These are phyloP conservation scores for Annulohypoxylon truncatum DNA, from an alignment of 2,329 filamentous ascomycete species.

Conservation along the genomic window DNA sequence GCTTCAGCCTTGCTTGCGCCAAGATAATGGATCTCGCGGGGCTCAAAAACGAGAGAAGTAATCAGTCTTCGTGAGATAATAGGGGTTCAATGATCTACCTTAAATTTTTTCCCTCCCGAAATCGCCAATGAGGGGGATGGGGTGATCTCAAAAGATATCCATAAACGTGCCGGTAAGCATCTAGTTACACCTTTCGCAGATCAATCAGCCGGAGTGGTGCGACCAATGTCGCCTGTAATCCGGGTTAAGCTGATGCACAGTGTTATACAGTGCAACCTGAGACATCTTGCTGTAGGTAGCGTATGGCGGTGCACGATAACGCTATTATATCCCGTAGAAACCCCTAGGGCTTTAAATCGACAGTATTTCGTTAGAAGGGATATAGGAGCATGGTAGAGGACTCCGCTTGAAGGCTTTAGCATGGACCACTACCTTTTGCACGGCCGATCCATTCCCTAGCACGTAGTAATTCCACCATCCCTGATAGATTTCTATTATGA, in stretches of 20 bases:
- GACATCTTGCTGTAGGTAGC: too few species aligned
- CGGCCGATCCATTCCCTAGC: not conserved
- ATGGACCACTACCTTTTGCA: not conserved
- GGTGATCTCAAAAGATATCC: not conserved
- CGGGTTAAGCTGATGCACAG: not conserved
- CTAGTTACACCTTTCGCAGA: not conserved
- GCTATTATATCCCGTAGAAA: not conserved
- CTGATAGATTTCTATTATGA: not conserved
- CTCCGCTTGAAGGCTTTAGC: not conserved
- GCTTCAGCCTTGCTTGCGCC: not conserved
- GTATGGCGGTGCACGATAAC: not conserved
- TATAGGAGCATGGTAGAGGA: too few species aligned
- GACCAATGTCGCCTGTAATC: not conserved
- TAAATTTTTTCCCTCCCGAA: not conserved
- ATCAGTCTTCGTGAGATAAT: not conserved
- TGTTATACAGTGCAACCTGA: constrained; percentile 2
- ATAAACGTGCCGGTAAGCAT: too few species aligned
- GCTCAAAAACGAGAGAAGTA: not conserved
- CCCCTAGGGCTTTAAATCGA: not conserved
- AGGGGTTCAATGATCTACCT: not conserved
- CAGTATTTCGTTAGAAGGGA: not conserved
- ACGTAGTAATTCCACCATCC: too few species aligned
- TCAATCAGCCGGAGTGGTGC: not conserved
- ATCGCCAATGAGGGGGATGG: not conserved
- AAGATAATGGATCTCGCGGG: not conserved